Base-by-base conservation (phyloP, 768 basidiomycete species). In the Lanmaoa pseudosensibilis region DNA sequence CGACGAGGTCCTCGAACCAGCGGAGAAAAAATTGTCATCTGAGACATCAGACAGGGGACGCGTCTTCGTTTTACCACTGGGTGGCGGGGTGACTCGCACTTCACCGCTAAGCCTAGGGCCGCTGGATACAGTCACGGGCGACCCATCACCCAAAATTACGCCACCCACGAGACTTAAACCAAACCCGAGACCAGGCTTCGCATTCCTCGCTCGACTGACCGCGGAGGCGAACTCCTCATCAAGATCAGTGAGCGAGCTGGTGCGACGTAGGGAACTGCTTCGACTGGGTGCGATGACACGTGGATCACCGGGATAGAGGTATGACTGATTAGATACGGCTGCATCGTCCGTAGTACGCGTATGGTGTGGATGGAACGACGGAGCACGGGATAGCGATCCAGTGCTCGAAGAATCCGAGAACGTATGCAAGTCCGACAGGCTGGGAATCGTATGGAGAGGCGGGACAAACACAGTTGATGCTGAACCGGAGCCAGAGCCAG, bases 221-320 rank as follows among this genome's bases (percentile, higher is more conserved):
- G 75, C 81, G 23, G 74, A 75, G 37, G 74, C 78, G 45, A 78
- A 83, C 53, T 80, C 86, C 54, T 83, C 75, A 70, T 77, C 89
- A n/a, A 93, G 74, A 63, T 92, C 90, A 0, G 86, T 86, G 74
- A 88, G 78, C 0, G 88, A 92, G 43, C 83, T 87, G n/a, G 86
- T 88, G 41, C 87, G 75, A 37, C 83, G 75, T 25, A 84, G 59
- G 1, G 79, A 81, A 55, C 80, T 81, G 63, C 82, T 83, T 36
- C 83, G 78, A 52, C 85, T 83, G 4, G 87, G 85, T 9, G 82
- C 81, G 57, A 93, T 92, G 15, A 84, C 85, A 9, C 90, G 82
- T 18, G 81, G 79, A 62, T 90, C 90, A 3, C 87, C 86, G 8
- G 82, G 85, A 66, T 90, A 90, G 7, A 88, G 73, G 58, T 87